Evolutionary conservation across 345 rosid species (phyloP).

Genomic region (Excoecaria agallocha): DNA sequence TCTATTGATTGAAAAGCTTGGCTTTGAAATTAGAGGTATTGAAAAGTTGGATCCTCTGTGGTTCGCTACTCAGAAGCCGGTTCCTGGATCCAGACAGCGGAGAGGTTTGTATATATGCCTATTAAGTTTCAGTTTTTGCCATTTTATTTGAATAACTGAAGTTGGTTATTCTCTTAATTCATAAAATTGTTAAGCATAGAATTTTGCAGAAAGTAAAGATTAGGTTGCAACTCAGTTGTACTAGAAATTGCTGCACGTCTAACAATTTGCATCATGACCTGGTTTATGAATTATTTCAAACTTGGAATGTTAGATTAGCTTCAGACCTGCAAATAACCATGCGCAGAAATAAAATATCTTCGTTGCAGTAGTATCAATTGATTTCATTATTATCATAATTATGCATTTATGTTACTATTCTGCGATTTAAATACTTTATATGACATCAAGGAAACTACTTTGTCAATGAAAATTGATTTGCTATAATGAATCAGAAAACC

Average conservation of each 20-base stretch:
- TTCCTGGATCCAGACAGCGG: conserved; percentile 57
- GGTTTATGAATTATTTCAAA: neutral
- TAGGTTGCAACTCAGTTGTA: neutral
- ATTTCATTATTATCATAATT: neutral
- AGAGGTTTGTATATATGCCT: conserved; percentile 46
- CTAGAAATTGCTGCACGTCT: neutral
- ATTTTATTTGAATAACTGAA: neutral
- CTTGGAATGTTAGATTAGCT: neutral
- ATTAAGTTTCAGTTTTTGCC: neutral
- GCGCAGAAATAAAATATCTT: neutral
- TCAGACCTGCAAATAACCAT: neutral
- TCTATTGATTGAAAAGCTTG: conserved; percentile 65
- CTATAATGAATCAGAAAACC: too few relatives aligned
- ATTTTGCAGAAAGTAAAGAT: too few relatives aligned
- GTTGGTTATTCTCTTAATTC: neutral
- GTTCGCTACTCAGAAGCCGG: conserved; percentile 70
- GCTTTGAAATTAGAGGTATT: conserved; percentile 80
- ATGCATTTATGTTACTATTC: neutral
- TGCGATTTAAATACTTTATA: neutral
- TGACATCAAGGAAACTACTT: neutral
- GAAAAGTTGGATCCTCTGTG: conserved; percentile 80
- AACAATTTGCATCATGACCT: neutral
- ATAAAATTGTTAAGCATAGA: neutral
- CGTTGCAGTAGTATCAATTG: neutral
- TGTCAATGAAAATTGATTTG: neutral